Evolutionary conservation across 164 flowering plant species (phyloP).

Genomic region (Stephania japonica): DNA sequence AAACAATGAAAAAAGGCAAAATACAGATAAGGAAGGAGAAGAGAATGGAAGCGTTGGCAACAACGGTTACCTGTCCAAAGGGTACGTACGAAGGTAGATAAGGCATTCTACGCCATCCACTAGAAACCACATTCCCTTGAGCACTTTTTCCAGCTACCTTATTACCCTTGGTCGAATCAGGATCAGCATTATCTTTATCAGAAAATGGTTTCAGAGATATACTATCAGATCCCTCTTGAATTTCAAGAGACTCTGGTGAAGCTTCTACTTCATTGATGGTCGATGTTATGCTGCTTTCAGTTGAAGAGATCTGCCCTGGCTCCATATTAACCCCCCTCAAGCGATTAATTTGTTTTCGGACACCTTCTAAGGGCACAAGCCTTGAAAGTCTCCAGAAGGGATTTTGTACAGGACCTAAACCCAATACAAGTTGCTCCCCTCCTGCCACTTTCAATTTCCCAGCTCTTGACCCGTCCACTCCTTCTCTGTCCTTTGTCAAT

Average conservation of each 20-base stretch:
- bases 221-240: conserved; percentile 84
- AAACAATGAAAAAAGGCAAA: neutral
- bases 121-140: conserved; percentile 22
- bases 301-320: conserved; percentile 26
- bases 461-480: conserved; percentile 26
- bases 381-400: conserved; percentile 94
- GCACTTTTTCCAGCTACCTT: conserved; percentile 29
- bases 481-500: conserved; percentile 22
- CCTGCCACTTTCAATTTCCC: conserved; percentile 42
- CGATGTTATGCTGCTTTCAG: conserved; percentile 31
- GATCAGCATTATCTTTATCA: conserved; percentile 28
- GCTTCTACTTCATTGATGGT: conserved; percentile 44
- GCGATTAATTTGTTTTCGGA: conserved; percentile 45
- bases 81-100: conserved; percentile 92
- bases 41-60: neutral
- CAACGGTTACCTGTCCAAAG: conserved; percentile 72
- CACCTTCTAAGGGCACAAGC: conserved; percentile 79
- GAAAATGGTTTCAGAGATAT: conserved; percentile 77
- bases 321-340: conserved; percentile 38
- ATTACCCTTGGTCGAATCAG: conserved; percentile 28
- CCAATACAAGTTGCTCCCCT: conserved; percentile 78
- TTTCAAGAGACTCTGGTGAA: conserved; percentile 79
- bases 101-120: conserved; percentile 73
- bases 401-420: conserved; percentile 84
- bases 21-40: neutral